phyloP scores from a whole-genome alignment of 139 green algal genomes.

The Bryopsis sp. region DNA sequence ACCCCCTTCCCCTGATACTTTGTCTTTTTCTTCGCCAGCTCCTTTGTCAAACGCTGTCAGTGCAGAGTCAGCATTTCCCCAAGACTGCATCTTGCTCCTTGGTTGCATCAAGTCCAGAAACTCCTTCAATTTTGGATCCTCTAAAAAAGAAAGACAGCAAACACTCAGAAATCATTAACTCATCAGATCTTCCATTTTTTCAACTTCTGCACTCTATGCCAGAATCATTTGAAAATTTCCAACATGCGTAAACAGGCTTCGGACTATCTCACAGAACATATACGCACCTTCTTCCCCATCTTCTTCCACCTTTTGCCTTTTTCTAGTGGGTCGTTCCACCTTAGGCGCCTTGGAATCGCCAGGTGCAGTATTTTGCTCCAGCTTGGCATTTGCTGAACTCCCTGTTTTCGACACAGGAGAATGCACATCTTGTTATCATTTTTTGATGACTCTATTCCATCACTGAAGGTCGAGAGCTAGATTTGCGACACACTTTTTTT shows the following conservation, averaged over 20 bases:
- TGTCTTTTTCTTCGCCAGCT: conserved; percentile 1
- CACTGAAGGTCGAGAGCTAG: neutral
- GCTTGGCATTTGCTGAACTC: neutral
- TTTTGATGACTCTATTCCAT: neutral
- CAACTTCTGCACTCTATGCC: neutral
- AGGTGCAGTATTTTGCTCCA: neutral
- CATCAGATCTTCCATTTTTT: neutral
- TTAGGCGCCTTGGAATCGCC: conserved; percentile 4
- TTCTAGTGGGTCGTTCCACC: conserved; percentile 1
- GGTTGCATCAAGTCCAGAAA: conserved; percentile 89
- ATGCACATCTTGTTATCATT: too few species aligned
- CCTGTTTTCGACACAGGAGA: neutral
- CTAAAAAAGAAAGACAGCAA: conserved; percentile 16
- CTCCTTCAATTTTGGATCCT: conserved; percentile 76
- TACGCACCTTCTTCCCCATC: neutral
- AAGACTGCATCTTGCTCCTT: conserved; percentile 59
- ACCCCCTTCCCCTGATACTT: conserved; percentile 19
- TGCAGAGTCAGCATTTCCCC: conserved; percentile 82
- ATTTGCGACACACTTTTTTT: neutral
- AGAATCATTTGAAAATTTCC: neutral
- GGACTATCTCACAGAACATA: neutral
- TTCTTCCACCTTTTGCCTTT: neutral
- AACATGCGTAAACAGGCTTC: too few species aligned
- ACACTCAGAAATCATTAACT: conserved; percentile 12
- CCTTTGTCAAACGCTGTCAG: too few species aligned